A percentile compares a stretch with the other conserved stretches of the same genome.
These are phyloP conservation scores for Kazachstania bromeliacearum DNA, from an alignment of 805 yeast genomes.

Conservation along the genomic window DNA sequence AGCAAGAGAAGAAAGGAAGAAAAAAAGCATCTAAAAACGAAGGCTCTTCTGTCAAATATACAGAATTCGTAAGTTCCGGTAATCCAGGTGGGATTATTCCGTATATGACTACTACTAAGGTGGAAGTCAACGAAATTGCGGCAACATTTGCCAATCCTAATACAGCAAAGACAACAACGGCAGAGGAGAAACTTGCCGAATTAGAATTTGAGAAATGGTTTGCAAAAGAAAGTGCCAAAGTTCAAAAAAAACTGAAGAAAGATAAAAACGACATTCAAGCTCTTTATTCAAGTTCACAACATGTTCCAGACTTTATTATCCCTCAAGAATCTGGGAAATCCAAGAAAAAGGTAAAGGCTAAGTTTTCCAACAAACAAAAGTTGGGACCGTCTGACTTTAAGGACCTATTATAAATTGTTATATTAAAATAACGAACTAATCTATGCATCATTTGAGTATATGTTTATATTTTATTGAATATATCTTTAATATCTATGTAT, in stretches of 20 bases:
- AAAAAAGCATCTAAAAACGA: background rate
- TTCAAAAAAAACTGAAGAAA: constrained; percentile 36
- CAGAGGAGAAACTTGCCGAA: constrained; percentile 69
- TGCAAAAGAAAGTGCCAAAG: constrained; percentile 64
- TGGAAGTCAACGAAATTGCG: constrained; percentile 7
- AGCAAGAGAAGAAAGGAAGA: constrained; percentile 1
- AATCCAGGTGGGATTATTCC: constrained; percentile 15
- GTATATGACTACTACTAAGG: constrained; percentile 8
- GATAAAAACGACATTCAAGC: constrained; percentile 8
- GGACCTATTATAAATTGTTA: no score
- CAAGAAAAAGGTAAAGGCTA: constrained; percentile 13
- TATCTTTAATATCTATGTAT: no score
- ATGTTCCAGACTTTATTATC: constrained; percentile 12
- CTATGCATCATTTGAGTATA: no score
- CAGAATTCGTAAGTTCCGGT: constrained; percentile 19
- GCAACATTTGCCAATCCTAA: constrained; percentile 5
- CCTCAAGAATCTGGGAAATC: constrained; percentile 2
- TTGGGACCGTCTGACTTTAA: background rate
- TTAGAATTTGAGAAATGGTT: constrained; percentile 86
- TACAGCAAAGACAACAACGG: constrained; percentile 1
- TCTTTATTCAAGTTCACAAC: constrained; percentile 13
- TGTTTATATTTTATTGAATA: no score
- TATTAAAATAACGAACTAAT: no score
- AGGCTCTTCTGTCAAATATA: constrained; percentile 1
- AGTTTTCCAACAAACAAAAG: constrained; percentile 11